These are phyloP conservation scores for Leccinum pachyderme DNA, from an alignment of 1,284 basidiomycete species.

Conservation along the genomic window DNA sequence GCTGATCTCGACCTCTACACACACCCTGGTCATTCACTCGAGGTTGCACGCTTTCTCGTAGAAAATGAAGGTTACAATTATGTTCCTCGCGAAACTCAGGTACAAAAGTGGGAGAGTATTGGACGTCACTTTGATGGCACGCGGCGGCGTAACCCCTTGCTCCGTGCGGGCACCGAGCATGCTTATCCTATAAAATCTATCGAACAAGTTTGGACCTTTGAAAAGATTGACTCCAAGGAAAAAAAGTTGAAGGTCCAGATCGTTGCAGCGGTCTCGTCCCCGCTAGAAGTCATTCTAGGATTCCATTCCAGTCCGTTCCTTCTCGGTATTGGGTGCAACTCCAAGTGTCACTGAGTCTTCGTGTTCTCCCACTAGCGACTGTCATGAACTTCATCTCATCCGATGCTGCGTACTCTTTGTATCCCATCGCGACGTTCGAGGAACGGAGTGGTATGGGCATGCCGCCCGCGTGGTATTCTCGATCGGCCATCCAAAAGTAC, in stretches of 20 bases:
- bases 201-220: constrained; percentile 19
- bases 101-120: constrained; percentile 13
- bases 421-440: constrained; percentile 36
- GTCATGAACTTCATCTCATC: constrained; percentile 45
- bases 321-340: not conserved
- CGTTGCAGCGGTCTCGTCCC: constrained; percentile 27
- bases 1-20: constrained; percentile 51
- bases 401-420: constrained; percentile 34
- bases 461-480: not conserved
- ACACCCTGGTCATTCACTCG: constrained; percentile 24
- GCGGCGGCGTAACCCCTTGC: not conserved
- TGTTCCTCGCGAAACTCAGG: constrained; percentile 3
- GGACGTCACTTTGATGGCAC: constrained; percentile 21
- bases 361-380: constrained; percentile 31
- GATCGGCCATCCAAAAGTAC: constrained; percentile 27
- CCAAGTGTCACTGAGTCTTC: not conserved
- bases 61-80: constrained; percentile 32
- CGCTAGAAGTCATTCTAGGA: constrained; percentile 37
- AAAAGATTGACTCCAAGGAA: constrained; percentile 2
- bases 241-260: constrained; percentile 36
- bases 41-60: constrained; percentile 31
- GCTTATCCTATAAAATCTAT: constrained; percentile 8
- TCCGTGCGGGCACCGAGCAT: accelerated
- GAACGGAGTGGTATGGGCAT: constrained; percentile 14
- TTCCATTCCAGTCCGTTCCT: constrained; percentile 46